phyloP scores from a whole-genome alignment of 371 early-diverging fungal genomes.

The Capniomyces stellatus region DNA sequence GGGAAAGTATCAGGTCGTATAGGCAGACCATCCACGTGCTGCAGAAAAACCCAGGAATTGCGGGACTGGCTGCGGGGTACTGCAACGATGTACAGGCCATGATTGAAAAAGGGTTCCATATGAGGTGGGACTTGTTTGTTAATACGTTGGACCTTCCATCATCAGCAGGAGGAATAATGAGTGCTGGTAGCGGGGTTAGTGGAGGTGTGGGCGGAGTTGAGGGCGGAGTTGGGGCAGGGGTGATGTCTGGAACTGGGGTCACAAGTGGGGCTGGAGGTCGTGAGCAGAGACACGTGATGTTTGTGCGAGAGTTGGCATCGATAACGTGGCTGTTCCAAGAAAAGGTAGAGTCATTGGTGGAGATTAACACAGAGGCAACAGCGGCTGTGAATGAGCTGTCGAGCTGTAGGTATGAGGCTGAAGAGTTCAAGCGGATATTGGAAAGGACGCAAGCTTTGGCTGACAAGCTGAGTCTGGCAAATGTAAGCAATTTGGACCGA shows the following conservation, averaged over 20 bases:
- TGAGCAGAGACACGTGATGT: slow-evolving; percentile 76
- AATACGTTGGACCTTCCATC: slow-evolving; percentile 46
- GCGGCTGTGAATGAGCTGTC: slow-evolving; percentile 62
- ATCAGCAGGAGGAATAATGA: slow-evolving; percentile 4
- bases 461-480: slow-evolving; percentile 82
- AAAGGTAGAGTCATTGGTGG: slow-evolving; percentile 69
- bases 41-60: slow-evolving; percentile 53
- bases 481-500: slow-evolving; percentile 74
- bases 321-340: slow-evolving; percentile 87
- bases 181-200: not conserved
- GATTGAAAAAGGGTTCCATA: slow-evolving; percentile 69
- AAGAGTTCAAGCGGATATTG: slow-evolving; percentile 46
- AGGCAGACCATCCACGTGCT: slow-evolving; percentile 67
- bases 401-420: slow-evolving; percentile 51
- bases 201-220: slow-evolving; percentile 7
- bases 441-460: slow-evolving; percentile 72
- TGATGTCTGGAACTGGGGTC: too few species aligned
- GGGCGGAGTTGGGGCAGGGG: slow-evolving; percentile 14
- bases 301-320: slow-evolving; percentile 85
- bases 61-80: slow-evolving; percentile 72
- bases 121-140: slow-evolving; percentile 94
- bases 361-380: slow-evolving; percentile 63
- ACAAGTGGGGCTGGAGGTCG: slow-evolving; percentile 33
- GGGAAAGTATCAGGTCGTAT: slow-evolving; percentile 87
- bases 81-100: slow-evolving; percentile 78